A percentile compares a stretch with the other conserved stretches of the same genome.
Conservation (phyloP, 805 yeast genomes). For the Lachancea nothofagi region DNA sequence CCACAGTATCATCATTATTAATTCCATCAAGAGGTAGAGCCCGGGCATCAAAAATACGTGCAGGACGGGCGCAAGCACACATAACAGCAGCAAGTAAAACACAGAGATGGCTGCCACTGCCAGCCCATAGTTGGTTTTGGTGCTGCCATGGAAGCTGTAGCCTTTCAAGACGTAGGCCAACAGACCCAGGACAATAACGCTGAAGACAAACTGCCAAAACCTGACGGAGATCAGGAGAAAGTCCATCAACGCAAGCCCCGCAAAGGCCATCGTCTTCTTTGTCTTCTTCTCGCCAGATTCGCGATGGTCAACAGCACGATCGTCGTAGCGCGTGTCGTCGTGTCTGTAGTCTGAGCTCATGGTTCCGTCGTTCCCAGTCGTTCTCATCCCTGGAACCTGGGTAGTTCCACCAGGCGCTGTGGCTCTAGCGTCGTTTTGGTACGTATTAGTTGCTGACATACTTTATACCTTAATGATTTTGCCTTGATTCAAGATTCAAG, state of each 20-base stretch:
- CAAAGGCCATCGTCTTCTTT: background rate
- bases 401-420: background rate
- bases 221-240: slow-evolving; percentile 4
- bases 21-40: slow-evolving; percentile 19
- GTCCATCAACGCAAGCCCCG: slow-evolving; percentile 5
- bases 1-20: slow-evolving; percentile 23
- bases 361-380: too few relatives aligned
- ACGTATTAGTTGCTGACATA: slow-evolving; percentile 2
- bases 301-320: background rate
- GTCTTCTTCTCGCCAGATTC: background rate
- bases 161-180: slow-evolving; percentile 14
- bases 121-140: slow-evolving; percentile 30
- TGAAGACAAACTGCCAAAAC: slow-evolving; percentile 24
- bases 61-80: slow-evolving; percentile 19
- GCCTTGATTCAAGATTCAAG: too few relatives aligned
- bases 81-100: slow-evolving; percentile 24
- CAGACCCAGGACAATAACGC: slow-evolving; percentile 29
- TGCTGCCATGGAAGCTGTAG: slow-evolving; percentile 19
- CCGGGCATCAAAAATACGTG: slow-evolving; percentile 29
- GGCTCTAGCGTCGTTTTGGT: slow-evolving; percentile 3
- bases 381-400: background rate
- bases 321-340: background rate
- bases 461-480: too few relatives aligned
- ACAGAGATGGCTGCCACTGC: slow-evolving; percentile 31
- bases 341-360: background rate